Conservation (phyloP, 2,329 filamentous ascomycete genomes). For the Thermoascus crustaceus region DNA sequence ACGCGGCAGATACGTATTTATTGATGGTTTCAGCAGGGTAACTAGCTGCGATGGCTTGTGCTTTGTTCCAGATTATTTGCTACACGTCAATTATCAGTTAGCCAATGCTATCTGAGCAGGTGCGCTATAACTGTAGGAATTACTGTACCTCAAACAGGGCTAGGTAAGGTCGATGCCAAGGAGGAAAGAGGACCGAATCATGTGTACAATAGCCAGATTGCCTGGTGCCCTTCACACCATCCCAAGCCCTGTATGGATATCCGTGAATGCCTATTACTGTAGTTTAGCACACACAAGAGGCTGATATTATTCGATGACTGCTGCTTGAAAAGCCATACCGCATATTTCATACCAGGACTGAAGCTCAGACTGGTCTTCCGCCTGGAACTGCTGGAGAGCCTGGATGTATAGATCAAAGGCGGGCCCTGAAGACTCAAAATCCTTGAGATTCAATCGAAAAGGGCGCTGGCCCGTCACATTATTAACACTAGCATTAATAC, state of each 20-base stretch:
- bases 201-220: constrained; percentile 69
- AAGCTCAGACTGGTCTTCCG: constrained; percentile 53
- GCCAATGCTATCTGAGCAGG: not conserved
- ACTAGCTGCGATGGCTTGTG: constrained; percentile 29
- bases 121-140: not conserved
- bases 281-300: not conserved
- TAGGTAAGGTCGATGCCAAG: constrained; percentile 79
- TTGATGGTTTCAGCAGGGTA: constrained; percentile 40
- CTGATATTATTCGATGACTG: too few relatives aligned
- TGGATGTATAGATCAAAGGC: constrained; percentile 70
- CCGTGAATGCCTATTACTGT: constrained; percentile 74
- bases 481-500: constrained; percentile 20
- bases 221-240: constrained; percentile 43
- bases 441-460: constrained; percentile 57
- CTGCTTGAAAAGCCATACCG: too few relatives aligned
- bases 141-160: constrained; percentile 48
- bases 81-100: constrained; percentile 9
- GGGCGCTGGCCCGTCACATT: constrained; percentile 22
- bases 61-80: constrained; percentile 32
- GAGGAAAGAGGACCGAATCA: constrained; percentile 63
- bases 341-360: constrained; percentile 73
- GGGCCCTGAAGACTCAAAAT: constrained; percentile 52
- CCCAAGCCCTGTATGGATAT: constrained; percentile 56
- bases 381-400: constrained; percentile 64
- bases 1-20: constrained; percentile 39